Conservation (phyloP, 495 filamentous ascomycete genomes). For the Pyrenula massariospora region DNA sequence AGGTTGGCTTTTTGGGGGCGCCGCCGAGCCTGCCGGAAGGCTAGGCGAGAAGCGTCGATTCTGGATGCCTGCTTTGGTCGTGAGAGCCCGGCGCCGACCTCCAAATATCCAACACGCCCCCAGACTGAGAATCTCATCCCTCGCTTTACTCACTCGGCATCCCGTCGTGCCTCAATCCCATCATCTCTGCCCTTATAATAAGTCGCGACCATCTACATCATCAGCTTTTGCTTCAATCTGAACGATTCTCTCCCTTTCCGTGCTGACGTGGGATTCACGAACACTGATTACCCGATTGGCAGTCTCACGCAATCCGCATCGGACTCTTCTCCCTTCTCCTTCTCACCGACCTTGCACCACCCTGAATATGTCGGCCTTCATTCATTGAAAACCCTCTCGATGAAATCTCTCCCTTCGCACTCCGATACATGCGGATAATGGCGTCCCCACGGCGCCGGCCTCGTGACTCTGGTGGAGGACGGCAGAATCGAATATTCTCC, state of each 20-base stretch:
- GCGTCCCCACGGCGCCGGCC: not conserved
- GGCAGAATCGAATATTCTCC: not conserved
- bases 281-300: not conserved
- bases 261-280: not conserved
- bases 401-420: not conserved
- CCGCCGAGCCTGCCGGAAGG: not conserved
- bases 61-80: not conserved
- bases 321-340: not conserved
- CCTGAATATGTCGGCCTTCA: not conserved
- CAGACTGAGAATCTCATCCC: not conserved
- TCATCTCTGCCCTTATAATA: not conserved
- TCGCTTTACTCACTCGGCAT: no score
- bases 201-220: not conserved
- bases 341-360: not conserved
- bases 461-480: not conserved
- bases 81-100: not conserved
- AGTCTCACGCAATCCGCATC: not conserved
- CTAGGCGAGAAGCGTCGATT: not conserved
- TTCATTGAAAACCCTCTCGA: not conserved
- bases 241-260: not conserved
- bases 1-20: not conserved
- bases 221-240: not conserved
- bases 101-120: not conserved
- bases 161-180: not conserved
- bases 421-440: not conserved